These are phyloP conservation scores for Aspergillus texensis DNA, from an alignment of 2,329 filamentous ascomycete genomes.

Conservation along the genomic window DNA sequence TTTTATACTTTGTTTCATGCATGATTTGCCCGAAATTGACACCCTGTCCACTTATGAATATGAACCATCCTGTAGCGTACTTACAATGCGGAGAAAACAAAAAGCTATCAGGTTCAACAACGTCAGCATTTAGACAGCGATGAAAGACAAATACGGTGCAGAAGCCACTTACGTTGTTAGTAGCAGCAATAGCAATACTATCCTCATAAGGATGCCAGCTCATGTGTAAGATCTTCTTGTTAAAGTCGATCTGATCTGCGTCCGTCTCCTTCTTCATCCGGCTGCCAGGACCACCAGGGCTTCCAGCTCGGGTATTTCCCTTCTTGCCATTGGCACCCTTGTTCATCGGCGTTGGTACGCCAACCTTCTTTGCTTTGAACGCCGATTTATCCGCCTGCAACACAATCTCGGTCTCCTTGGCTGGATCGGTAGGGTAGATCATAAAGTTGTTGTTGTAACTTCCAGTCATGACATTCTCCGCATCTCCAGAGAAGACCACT, in stretches of 20 bases:
- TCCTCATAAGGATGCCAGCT: slow-evolving; percentile 99
- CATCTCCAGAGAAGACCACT: slow-evolving; percentile 96
- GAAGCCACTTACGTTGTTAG: slow-evolving; percentile 84
- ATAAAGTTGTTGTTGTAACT: slow-evolving; percentile 99
- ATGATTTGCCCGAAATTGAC: slow-evolving; percentile 13
- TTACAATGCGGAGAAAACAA: slow-evolving; percentile 76
- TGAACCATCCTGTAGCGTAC: slow-evolving; percentile 21
- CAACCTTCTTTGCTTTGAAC: slow-evolving; percentile 99
- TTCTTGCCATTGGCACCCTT: slow-evolving; percentile 74
- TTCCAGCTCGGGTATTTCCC: slow-evolving; percentile 81
- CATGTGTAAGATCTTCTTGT: slow-evolving; percentile 99
- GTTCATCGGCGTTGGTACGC: slow-evolving; percentile 96
- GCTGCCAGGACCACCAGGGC: slow-evolving; percentile 83
- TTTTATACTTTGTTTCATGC: slow-evolving; percentile 17
- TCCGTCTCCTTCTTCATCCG: slow-evolving; percentile 99
- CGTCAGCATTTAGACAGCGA: slow-evolving; percentile 17
- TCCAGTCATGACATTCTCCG: slow-evolving; percentile 99
- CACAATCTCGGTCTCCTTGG: slow-evolving; percentile 96
- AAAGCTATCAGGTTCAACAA: slow-evolving; percentile 56
- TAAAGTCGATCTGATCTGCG: slow-evolving; percentile 98
- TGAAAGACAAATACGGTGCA: background rate
- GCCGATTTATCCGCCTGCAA: slow-evolving; percentile 97
- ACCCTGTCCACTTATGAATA: slow-evolving; percentile 28
- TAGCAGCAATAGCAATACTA: slow-evolving; percentile 98
- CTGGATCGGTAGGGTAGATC: slow-evolving; percentile 97